Evolutionary conservation across 768 basidiomycete species (phyloP).

Genomic region (Astraeus odoratus): DNA sequence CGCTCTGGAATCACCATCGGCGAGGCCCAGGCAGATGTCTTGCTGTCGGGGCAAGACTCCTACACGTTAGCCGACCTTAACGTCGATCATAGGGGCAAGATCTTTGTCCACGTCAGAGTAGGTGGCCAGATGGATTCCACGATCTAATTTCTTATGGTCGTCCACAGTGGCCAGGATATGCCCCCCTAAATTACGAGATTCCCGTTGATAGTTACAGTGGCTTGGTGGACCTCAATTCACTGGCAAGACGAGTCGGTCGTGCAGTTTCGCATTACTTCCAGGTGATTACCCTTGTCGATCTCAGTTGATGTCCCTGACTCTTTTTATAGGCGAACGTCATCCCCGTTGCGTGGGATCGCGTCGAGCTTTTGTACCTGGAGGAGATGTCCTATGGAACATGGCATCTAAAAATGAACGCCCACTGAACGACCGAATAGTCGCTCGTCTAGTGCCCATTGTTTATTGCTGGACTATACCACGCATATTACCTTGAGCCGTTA

Average conservation of each 20-base stretch:
- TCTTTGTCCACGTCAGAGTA: slow-evolving; percentile 58
- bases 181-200: slow-evolving; percentile 66
- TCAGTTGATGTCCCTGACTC: slow-evolving; percentile 7
- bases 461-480: slow-evolving; percentile 9
- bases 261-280: slow-evolving; percentile 73
- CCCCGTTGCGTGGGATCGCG: slow-evolving; percentile 61
- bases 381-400: slow-evolving; percentile 62
- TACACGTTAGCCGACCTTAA: slow-evolving; percentile 60
- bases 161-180: slow-evolving; percentile 61
- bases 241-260: slow-evolving; percentile 61
- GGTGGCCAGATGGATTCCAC: slow-evolving; percentile 16
- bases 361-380: slow-evolving; percentile 66
- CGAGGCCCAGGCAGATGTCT: slow-evolving; percentile 59
- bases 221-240: slow-evolving; percentile 56
- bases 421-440: slow-evolving; percentile 11
- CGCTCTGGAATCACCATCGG: slow-evolving; percentile 57
- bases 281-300: slow-evolving; percentile 29
- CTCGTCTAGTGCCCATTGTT: neutral
- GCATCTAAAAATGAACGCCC: slow-evolving; percentile 52
- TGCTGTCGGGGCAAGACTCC: slow-evolving; percentile 55
- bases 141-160: neutral
- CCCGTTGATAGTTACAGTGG: slow-evolving; percentile 64
- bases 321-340: slow-evolving; percentile 54
- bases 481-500: slow-evolving; percentile 6
- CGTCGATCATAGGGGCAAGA: slow-evolving; percentile 51